A percentile compares a stretch with the other conserved stretches of the same genome.
Conservation (phyloP, 805 yeast species). For the Middelhovenomyces tepae region DNA sequence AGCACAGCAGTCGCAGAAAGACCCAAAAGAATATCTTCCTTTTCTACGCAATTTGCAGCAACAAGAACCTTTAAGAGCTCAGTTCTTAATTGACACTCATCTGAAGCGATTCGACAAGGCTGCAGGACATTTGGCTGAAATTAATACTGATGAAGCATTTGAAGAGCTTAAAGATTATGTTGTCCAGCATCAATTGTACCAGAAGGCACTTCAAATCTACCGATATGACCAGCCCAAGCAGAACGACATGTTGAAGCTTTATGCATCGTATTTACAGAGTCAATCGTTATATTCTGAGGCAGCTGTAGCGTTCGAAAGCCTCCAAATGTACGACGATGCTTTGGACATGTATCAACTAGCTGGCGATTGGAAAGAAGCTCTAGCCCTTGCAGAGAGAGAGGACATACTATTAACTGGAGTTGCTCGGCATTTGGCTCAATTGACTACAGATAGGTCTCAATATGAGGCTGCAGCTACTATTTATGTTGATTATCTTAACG, state of each 20-base stretch:
- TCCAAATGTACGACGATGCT: slow-evolving; percentile 50
- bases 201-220: slow-evolving; percentile 55
- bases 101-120: slow-evolving; percentile 65
- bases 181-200: slow-evolving; percentile 58
- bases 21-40: slow-evolving; percentile 94
- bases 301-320: slow-evolving; percentile 66
- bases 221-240: slow-evolving; percentile 48
- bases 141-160: slow-evolving; percentile 21
- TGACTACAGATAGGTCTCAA: slow-evolving; percentile 54
- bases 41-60: slow-evolving; percentile 73
- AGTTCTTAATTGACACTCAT: slow-evolving; percentile 71
- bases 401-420: too few relatives aligned
- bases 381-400: slow-evolving; percentile 44
- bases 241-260: slow-evolving; percentile 40
- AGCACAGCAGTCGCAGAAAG: slow-evolving; percentile 96
- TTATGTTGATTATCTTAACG: slow-evolving; percentile 50
- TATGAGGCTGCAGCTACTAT: slow-evolving; percentile 78
- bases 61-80: slow-evolving; percentile 55
- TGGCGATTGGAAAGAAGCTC: slow-evolving; percentile 79
- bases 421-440: slow-evolving; percentile 51
- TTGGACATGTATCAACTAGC: slow-evolving; percentile 60
- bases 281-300: slow-evolving; percentile 61
- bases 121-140: slow-evolving; percentile 44
- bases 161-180: slow-evolving; percentile 62
- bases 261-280: slow-evolving; percentile 53